phyloP scores from a whole-genome alignment of 2,329 filamentous ascomycete genomes.

The Alternaria alternata region DNA sequence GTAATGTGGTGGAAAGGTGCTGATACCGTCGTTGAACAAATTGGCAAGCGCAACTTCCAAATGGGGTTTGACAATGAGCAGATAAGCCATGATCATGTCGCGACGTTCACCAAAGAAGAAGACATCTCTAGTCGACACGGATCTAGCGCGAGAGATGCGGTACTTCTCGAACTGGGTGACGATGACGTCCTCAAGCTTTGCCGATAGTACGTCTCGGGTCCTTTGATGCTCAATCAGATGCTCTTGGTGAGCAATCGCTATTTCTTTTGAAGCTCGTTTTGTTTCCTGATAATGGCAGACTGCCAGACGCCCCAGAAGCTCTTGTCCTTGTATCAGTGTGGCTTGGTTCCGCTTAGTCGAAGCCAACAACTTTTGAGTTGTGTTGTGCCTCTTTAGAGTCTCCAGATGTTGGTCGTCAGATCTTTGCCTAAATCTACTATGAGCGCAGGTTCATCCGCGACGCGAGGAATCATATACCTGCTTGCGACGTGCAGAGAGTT shows the following conservation, averaged over 20 bases:
- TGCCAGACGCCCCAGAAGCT: background rate
- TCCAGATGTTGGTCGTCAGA: constrained; percentile 1
- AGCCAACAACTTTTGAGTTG: background rate
- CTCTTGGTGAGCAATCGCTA: background rate
- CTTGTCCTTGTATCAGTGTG: constrained; percentile 1
- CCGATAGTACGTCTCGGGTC: constrained; percentile 3
- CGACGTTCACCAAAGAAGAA: constrained; percentile 13
- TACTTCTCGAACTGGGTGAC: background rate
- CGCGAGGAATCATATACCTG: constrained; percentile 1
- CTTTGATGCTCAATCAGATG: background rate
- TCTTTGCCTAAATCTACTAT: background rate
- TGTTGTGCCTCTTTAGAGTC: constrained; percentile 1
- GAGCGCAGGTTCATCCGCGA: background rate
- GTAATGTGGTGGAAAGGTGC: background rate
- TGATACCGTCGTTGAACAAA: background rate
- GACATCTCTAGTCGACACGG: background rate
- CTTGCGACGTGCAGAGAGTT: constrained; percentile 13
- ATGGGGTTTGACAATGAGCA: constrained; percentile 6
- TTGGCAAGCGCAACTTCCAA: background rate
- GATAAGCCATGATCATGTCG: constrained; percentile 18
- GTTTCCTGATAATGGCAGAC: background rate
- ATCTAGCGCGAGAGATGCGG: background rate
- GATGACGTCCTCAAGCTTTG: constrained; percentile 1
- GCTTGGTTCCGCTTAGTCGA: background rate
- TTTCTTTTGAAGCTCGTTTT: background rate